Percentiles rank a stretch among this genome's conserved stretches.
Evolutionary conservation across 2,329 filamentous ascomycete genomes (phyloP).

Genomic region (Colletotrichum sp.): DNA sequence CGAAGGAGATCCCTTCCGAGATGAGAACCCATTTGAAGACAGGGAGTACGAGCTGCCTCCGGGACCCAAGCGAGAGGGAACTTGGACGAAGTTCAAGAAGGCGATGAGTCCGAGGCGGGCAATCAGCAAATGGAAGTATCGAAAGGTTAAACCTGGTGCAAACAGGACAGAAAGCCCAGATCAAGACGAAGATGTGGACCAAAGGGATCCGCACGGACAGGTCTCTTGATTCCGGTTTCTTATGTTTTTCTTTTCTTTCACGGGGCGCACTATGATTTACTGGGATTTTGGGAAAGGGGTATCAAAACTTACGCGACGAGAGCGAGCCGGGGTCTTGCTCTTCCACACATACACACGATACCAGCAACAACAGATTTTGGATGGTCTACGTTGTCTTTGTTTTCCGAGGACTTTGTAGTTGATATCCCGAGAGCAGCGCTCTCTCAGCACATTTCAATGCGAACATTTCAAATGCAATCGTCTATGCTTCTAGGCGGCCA

Average conservation of each 20-base stretch:
- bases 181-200: background rate
- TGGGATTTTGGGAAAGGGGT: background rate
- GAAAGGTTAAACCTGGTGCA: slow-evolving; percentile 2
- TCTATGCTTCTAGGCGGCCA: background rate
- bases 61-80: background rate
- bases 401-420: background rate
- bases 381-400: background rate
- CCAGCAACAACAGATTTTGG: background rate
- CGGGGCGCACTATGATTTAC: background rate
- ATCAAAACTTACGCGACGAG: background rate
- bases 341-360: background rate
- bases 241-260: background rate
- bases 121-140: slow-evolving; percentile 17
- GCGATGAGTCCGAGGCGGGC: slow-evolving; percentile 16
- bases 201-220: background rate
- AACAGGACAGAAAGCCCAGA: background rate
- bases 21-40: slow-evolving; percentile 10
- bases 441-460: background rate
- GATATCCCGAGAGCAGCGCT: background rate
- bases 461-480: background rate
- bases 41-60: slow-evolving; percentile 15
- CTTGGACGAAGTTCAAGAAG: slow-evolving; percentile 18
- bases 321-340: background rate
- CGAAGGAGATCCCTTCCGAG: background rate
- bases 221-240: background rate